Evolutionary conservation across 2,329 filamentous ascomycete species (phyloP), one percentile per base, ranked within the genome.

Genomic region (Aspergillus unguis): DNA sequence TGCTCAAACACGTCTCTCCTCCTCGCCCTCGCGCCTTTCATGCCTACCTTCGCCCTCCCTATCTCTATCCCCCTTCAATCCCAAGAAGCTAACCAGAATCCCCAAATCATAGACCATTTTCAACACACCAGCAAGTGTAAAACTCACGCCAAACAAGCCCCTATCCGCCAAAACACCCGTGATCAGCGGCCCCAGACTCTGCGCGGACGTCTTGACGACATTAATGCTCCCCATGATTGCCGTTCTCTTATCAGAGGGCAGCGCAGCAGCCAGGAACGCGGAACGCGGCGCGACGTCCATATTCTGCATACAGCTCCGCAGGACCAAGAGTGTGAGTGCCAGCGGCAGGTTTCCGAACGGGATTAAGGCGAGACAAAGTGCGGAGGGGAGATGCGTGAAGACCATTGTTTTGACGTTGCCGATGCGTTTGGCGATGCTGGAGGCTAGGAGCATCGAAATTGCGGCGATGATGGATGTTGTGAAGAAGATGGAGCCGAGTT

Each of bases 281-380:
- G 82, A 79, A 6, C 86, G 80, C 0, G 87, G 87, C 0, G 85
- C 86, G 25, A 81, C 79, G 59, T 90, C 87, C 86, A 90, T 90
- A 44, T 77, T 83, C 50, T 83, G 79, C 0, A 81, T 80, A 55
- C 80, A 83, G 0, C 85, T 77, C 6, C 87, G 80, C 8, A 86
- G 73, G 11, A 86, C 67, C 8, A 89, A 73, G 51, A 90, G 81
- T 0, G 76, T 66, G 42, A 88, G 75, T 0, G 85, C 79, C 4
- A 84, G 55, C 8, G 73, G 73, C 0, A 84, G 70, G 3, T 76
- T 73, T 23, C 73, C 67, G 0, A 85, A 61, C 0, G 84, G 81
- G 25, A 90, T 82, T 23, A 89, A 68, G 10, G 81, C 74, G 1
- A 89, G 77, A 58, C 84, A 85, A 27, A 89, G 69, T 6, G 86